Evolutionary conservation across 164 flowering plant species (phyloP), one percentile per base, ranked within the genome.

Genomic region (Macadamia tetraphylla): DNA sequence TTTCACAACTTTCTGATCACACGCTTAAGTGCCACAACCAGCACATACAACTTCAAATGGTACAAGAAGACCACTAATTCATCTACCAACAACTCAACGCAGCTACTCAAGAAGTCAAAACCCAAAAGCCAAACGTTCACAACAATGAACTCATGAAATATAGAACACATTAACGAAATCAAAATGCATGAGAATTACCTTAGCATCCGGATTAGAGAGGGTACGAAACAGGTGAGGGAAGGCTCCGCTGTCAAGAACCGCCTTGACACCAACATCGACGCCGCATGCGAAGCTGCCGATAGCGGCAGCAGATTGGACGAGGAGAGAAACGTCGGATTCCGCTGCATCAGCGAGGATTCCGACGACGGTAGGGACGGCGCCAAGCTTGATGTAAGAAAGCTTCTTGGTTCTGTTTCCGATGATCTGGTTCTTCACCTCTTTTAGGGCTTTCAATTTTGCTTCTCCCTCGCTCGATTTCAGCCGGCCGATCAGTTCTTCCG

Each of bases 391-490:
- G 78, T 76, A 94, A 44, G 87, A 74, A 62, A 92, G 82, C 79
- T 94, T 94, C 82, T 90, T 94, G 64, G 99, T 92, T 46, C 87
- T 88, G 75, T 94, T 94, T 1, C 99, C 99, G 57, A 94, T 94
- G 67, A 94, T 94, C 81, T 88, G 98, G 73, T 94, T 94, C 82
- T 94, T 94, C 63, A 94, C 68, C 64, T 92, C 97, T 18, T 97
- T 67, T 6, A 94, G 82, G 43, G 96, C 88, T 79, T 83, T 87
- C 59, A 92, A 86, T 75, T 80, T 81, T 60, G 78, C 63, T 5
- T 75, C 84, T 29, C 62, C 53, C 4, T 77, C 83, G 58, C 78
- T n/a, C 17, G 91, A 84, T 66, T 63, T 66, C 40, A 93, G 80
- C 42, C 89, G 83, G 11, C 64, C 52, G 65, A 89, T 76, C 68